phyloP scores from a whole-genome alignment of 2,329 filamentous ascomycete species.

The Torrubiellomyces zombiae region DNA sequence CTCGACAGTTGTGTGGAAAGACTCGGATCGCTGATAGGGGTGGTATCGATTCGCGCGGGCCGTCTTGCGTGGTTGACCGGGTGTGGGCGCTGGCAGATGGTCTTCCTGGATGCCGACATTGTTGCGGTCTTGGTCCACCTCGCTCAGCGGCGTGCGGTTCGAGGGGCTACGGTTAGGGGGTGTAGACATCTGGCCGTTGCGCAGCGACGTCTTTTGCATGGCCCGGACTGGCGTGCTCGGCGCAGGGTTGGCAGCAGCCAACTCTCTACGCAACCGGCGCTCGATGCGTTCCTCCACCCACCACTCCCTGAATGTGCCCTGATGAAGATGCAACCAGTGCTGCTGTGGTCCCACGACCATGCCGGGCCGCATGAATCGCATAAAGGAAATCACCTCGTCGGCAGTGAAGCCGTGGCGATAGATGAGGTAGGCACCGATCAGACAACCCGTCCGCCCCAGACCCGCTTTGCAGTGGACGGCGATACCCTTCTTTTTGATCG shows the following conservation, averaged over 20 bases:
- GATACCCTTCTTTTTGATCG: conserved; percentile 76
- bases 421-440: conserved; percentile 95
- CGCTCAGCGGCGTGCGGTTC: conserved; percentile 73
- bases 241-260: conserved; percentile 28
- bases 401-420: conserved; percentile 95
- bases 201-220: conserved; percentile 40
- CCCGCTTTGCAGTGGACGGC: conserved; percentile 98
- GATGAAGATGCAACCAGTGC: conserved; percentile 96
- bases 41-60: conserved; percentile 62
- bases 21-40: conserved; percentile 45
- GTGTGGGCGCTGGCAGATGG: conserved; percentile 85
- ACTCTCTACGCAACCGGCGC: conserved; percentile 44
- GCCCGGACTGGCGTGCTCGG: conserved; percentile 46
- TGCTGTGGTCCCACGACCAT: conserved; percentile 99
- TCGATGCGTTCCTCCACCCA: conserved; percentile 83
- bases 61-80: conserved; percentile 86
- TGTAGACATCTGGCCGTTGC: conserved; percentile 59
- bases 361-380: conserved; percentile 96
- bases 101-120: conserved; percentile 63
- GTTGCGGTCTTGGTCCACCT: conserved; percentile 69
- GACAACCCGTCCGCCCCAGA: conserved; percentile 81
- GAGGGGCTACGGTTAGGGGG: conserved; percentile 66
- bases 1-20: conserved; percentile 24
- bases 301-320: conserved; percentile 96
- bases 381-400: conserved; percentile 92